Percentiles rank a stretch among this genome's conserved stretches.
Conservation (phyloP, 2,329 filamentous ascomycete species). For the Penicillium concentricum region DNA sequence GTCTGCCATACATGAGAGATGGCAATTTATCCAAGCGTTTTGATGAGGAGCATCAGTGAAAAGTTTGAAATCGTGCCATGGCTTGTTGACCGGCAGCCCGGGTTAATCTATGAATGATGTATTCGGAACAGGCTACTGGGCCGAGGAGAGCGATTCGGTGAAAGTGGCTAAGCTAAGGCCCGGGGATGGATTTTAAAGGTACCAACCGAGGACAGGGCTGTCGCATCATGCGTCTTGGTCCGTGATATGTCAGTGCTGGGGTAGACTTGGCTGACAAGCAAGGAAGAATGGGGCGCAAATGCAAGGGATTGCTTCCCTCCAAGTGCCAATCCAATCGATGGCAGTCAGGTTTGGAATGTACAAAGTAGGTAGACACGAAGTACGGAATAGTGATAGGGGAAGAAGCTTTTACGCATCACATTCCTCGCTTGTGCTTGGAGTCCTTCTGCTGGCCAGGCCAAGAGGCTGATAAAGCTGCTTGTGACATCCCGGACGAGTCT, state of each 20-base stretch:
- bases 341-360: conserved; percentile 24
- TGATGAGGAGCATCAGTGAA: conserved; percentile 1
- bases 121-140: neutral
- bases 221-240: conserved; percentile 14
- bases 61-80: neutral
- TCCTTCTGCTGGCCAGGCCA: neutral
- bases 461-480: neutral
- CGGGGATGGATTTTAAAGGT: neutral
- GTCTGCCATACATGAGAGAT: conserved; percentile 5
- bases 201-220: conserved; percentile 7
- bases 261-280: conserved; percentile 18
- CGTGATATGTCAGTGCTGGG: conserved; percentile 15
- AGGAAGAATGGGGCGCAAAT: conserved; percentile 16
- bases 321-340: conserved; percentile 14
- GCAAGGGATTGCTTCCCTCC: conserved; percentile 19
- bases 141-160: conserved; percentile 7
- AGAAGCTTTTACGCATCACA: neutral
- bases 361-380: neutral
- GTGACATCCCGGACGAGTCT: neutral
- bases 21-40: neutral
- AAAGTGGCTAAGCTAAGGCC: conserved; percentile 8
- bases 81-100: neutral
- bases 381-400: conserved; percentile 5
- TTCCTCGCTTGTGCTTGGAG: neutral
- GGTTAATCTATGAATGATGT: neutral